These are phyloP conservation scores for Mucor velutinosus DNA, from an alignment of 371 early-diverging fungal genomes.

Conservation along the genomic window DNA sequence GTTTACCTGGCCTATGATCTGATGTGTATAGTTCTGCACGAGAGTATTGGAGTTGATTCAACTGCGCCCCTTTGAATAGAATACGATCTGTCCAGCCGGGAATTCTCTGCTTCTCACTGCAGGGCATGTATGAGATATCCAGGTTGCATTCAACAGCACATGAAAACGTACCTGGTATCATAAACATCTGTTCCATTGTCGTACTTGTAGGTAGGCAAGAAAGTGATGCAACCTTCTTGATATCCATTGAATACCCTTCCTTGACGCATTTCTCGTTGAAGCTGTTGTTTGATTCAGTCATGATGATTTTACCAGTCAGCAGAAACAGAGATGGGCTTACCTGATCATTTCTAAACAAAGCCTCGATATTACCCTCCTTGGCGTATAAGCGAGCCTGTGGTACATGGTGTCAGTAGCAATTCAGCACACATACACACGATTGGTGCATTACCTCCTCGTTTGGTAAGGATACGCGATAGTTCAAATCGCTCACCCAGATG, in stretches of 20 bases:
- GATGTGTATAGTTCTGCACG: conserved; percentile 73
- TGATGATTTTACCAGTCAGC: conserved; percentile 6
- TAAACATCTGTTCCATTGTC: conserved; percentile 82
- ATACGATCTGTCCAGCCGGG: conserved; percentile 94
- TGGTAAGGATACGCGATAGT: conserved; percentile 78
- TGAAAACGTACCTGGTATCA: conserved; percentile 71
- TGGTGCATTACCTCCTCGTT: conserved; percentile 65
- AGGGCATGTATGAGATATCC: neutral
- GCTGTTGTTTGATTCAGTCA: conserved; percentile 54
- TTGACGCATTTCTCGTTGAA: conserved; percentile 62
- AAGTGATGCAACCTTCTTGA: conserved; percentile 80
- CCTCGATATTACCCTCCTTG: conserved; percentile 41
- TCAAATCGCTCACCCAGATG: conserved; percentile 92
- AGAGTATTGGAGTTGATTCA: conserved; percentile 52
- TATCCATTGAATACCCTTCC: conserved; percentile 78
- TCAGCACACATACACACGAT: neutral
- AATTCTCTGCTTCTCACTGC: conserved; percentile 79
- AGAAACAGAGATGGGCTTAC: conserved; percentile 28
- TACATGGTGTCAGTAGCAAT: neutral
- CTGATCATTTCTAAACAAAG: conserved; percentile 54
- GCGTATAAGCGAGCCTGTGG: conserved; percentile 37
- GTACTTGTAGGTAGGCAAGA: conserved; percentile 95
- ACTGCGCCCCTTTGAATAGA: conserved; percentile 61
- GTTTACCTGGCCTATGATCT: conserved; percentile 77
- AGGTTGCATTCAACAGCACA: no score